phyloP scores from a whole-genome alignment of 306 rosid species.

The Cicer cuneatum region DNA sequence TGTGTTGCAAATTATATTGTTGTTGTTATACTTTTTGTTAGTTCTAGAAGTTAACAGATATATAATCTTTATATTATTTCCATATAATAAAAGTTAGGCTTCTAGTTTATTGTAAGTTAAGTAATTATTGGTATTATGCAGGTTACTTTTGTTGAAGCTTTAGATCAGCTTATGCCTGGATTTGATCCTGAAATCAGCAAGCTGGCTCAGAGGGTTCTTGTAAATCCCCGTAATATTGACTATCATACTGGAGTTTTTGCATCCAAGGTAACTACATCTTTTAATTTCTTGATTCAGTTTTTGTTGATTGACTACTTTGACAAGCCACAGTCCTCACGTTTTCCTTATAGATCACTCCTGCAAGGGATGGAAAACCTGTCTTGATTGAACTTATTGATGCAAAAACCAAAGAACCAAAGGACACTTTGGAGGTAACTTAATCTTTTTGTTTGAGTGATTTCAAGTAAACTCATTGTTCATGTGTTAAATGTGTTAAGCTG shows the following conservation, averaged over 20 bases:
- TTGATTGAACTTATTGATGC: conserved; percentile 95
- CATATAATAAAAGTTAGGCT: conserved; percentile 29
- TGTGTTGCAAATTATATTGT: neutral
- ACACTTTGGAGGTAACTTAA: conserved; percentile 82
- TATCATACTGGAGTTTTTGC: conserved; percentile 97
- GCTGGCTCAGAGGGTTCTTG: conserved; percentile 94
- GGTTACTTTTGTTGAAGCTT: conserved; percentile 97
- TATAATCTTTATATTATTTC: conserved; percentile 24
- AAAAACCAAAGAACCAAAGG: conserved; percentile 88
- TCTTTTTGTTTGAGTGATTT: conserved; percentile 5
- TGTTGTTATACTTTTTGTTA: conserved; percentile 1
- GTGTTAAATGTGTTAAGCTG: neutral
- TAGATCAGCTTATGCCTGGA: conserved; percentile 99
- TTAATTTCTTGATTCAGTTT: conserved; percentile 33
- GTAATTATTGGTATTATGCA: conserved; percentile 51
- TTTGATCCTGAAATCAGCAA: conserved; percentile 99
- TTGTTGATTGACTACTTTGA: conserved; percentile 34
- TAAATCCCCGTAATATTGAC: conserved; percentile 90
- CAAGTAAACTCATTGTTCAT: conserved; percentile 1
- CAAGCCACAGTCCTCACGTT: conserved; percentile 24
- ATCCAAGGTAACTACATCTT: conserved; percentile 70
- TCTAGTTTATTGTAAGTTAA: conserved; percentile 26
- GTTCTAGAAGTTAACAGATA: conserved; percentile 4
- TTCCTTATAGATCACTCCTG: conserved; percentile 85
- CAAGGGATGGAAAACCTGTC: conserved; percentile 96